phyloP scores from a whole-genome alignment of 805 yeast genomes.

The Yamadazyma philogaea region DNA sequence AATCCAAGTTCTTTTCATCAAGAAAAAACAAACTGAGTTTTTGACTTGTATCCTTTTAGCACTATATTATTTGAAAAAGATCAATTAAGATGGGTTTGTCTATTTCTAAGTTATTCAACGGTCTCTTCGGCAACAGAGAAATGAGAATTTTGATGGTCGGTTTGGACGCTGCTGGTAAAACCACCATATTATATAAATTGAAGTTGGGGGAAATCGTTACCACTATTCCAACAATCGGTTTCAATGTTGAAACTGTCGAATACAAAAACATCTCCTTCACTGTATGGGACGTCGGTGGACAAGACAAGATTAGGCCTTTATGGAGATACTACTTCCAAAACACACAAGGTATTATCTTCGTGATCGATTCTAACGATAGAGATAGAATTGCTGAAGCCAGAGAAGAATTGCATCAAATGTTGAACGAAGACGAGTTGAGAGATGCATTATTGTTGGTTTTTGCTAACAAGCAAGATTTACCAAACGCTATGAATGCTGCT shows the following conservation, averaged over 20 bases:
- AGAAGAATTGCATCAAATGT: slow-evolving; percentile 97
- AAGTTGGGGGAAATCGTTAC: slow-evolving; percentile 95
- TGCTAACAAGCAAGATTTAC: slow-evolving; percentile 98
- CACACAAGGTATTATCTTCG: slow-evolving; percentile 97
- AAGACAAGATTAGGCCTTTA: slow-evolving; percentile 96
- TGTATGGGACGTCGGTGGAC: slow-evolving; percentile 99
- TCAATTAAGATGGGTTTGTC: slow-evolving; percentile 75
- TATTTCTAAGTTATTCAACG: slow-evolving; percentile 88
- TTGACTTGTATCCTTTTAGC: slow-evolving; percentile 18
- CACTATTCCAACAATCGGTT: slow-evolving; percentile 95
- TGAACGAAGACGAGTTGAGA: slow-evolving; percentile 96
- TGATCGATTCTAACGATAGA: slow-evolving; percentile 96
- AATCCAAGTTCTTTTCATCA: not conserved
- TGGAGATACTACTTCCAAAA: slow-evolving; percentile 99
- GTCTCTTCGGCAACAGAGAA: slow-evolving; percentile 96
- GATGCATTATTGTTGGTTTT: slow-evolving; percentile 93
- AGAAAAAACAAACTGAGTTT: not conserved
- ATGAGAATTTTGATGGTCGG: slow-evolving; percentile 99
- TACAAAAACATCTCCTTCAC: slow-evolving; percentile 95
- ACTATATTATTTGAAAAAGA: not conserved
- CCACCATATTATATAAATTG: slow-evolving; percentile 91
- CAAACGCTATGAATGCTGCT: slow-evolving; percentile 98
- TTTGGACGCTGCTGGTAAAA: slow-evolving; percentile 97
- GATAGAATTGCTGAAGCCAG: slow-evolving; percentile 97
- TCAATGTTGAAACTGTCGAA: slow-evolving; percentile 96